Evolutionary conservation across 495 filamentous ascomycete genomes (phyloP), one percentile per base, ranked within the genome.

Genomic region (Extremus antarcticus): DNA sequence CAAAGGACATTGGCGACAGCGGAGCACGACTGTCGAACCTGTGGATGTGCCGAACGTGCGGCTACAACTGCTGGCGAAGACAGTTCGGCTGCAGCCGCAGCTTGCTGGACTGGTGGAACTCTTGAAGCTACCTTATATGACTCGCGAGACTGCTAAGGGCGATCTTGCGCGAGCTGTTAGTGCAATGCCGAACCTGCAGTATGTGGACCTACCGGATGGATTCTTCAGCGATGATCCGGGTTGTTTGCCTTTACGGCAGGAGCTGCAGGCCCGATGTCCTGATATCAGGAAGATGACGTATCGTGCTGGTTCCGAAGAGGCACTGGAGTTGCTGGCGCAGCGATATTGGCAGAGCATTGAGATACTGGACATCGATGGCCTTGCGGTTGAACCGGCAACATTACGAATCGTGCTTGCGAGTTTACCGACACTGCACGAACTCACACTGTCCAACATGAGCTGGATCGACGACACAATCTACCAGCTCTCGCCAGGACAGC

Each of bases 61-160:
- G 16, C 77, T 98, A 19, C 75, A 79, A 53, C 73, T 95, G 47
- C 77, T 98, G 43, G 86, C 82, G 66, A 81, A 87, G 41, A 83
- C 89, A 0, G 80, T 97, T 32, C 79, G 90, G 54, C 84, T 90
- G 29, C 81, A 85, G 25, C 76, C 76, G 22, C 74, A 76, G 9
- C 71, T 92, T 16, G 88, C 80, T 0, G 66, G 71, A 3, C 72
- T 77, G 23, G 87, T 95, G 11, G 71, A 84, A 56, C 86, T 83
- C 53, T 72, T 98, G 51, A 91, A 95, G 71, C 84, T 86, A 62
- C 87, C 92, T n/a, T 97, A 95, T 68, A 95, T 95, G 92, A 84
- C 88, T 45, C 82, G 92, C 43, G 91, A 96, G 70, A 84, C 85
- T 7, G 86, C 79, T 72, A 90, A 89, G 67, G 75, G 86, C 35